Base-by-base conservation (phyloP, 441 rosid species). In the Arabidopsis lyrata region DNA sequence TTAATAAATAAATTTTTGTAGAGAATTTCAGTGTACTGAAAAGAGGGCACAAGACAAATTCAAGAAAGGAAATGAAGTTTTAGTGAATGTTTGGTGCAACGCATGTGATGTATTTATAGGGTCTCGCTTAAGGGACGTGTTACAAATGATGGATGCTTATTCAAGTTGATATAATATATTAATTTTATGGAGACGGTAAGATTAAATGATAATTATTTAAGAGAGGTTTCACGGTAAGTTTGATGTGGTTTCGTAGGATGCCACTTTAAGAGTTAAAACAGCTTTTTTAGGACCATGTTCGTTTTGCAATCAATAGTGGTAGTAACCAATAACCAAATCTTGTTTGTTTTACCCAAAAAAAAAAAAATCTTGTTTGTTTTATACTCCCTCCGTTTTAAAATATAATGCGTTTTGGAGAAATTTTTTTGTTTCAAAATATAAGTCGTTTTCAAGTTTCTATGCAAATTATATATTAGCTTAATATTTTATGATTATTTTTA, bases 61-160 rank as follows among this genome's bases (percentile, higher is more conserved):
- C 45, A 71, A 65, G 80, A 71, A 59, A 71, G 63, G 49, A 65
- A 56, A 56, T 56, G 50, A 42, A 58, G 16, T 20, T 68, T 52
- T 35, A 2, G 65, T 66, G 70, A 77, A 53, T 72, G 75, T 66
- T 65, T 72, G 74, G 69, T 72, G 73, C 45, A 35, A 31, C 65
- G 61, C 59, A 77, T 71, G 27, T 72, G 65, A 63, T 55, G 70
- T 77, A 77, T 72, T 66, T 77, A 77, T 77, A 77, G 81, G 69
- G 65, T 32, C 58, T 50, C 22, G 62, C 65, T 49, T 35, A 35
- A 6, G 53, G 44, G 50, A 50, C 64, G 36, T 50, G 16, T 50
- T 50, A 35, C 20, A 52, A 58, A 64, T 70, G 60, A 69, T 71
- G 63, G 68, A 59, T 66, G 13, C 35, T 61, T 71, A 64, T 42